Percentiles rank a stretch among this genome's conserved stretches.
phyloP scores from a whole-genome alignment of 1,284 basidiomycete genomes.

The Boletus sp. region DNA sequence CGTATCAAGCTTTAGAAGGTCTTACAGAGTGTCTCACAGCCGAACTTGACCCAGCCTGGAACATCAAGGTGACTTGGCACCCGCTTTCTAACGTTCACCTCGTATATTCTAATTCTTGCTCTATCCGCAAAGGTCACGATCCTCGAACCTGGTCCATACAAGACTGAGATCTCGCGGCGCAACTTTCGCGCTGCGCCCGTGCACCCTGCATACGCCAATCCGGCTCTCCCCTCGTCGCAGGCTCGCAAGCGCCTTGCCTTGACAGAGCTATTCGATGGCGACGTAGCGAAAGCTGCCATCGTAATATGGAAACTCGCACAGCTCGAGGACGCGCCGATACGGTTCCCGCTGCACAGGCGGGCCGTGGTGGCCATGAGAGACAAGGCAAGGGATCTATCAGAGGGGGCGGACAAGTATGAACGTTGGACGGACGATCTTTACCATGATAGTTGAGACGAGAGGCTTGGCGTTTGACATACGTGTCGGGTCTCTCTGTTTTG shows the following conservation, averaged over 20 bases:
- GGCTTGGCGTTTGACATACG: no score
- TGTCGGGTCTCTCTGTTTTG: no score
- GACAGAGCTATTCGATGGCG: conserved; percentile 9
- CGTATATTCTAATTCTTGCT: no score
- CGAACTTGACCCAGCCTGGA: conserved; percentile 32
- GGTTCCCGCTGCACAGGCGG: conserved; percentile 21
- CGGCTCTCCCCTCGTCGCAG: not conserved
- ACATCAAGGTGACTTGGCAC: conserved; percentile 25
- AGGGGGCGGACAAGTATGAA: conserved; percentile 18
- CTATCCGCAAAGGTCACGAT: conserved; percentile 21
- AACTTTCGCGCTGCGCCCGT: conserved; percentile 3
- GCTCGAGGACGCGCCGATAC: conserved; percentile 19
- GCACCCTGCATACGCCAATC: conserved; percentile 26
- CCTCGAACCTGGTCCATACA: conserved; percentile 26
- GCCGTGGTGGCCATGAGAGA: conserved; percentile 11
- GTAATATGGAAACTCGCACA: conserved; percentile 19
- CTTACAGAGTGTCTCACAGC: conserved; percentile 22
- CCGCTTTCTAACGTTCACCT: not conserved
- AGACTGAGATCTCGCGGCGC: conserved; percentile 12
- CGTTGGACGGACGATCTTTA: conserved; percentile 24
- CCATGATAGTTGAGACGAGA: not conserved
- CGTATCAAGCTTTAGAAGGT: conserved; percentile 31
- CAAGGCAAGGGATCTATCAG: conserved; percentile 21
- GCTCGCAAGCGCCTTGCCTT: conserved; percentile 1
- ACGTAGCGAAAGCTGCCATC: conserved; percentile 15